These are phyloP conservation scores for Zygoascus flipseniorum DNA, from an alignment of 805 yeast species.

Conservation along the genomic window DNA sequence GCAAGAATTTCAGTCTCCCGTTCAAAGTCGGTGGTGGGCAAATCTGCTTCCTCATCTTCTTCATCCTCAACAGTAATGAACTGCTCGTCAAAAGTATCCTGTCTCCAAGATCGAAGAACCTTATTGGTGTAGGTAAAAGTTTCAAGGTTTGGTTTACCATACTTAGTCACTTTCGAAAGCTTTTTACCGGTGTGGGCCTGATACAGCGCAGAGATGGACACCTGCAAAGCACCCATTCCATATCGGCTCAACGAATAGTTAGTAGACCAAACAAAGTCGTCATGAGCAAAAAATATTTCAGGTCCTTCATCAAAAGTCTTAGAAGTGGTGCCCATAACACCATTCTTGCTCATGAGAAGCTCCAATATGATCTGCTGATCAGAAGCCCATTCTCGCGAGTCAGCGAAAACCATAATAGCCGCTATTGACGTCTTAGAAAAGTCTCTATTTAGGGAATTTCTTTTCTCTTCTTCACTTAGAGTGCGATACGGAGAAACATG, in stretches of 20 bases:
- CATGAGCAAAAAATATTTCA: constrained; percentile 77
- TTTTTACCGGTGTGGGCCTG: constrained; percentile 79
- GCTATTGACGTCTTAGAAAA: constrained; percentile 62
- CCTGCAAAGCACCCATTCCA: constrained; percentile 93
- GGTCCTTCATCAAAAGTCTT: constrained; percentile 71
- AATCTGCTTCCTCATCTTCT: constrained; percentile 37
- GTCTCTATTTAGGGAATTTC: constrained; percentile 46
- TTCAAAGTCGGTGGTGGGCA: constrained; percentile 14
- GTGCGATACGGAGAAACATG: constrained; percentile 78
- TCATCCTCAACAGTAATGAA: constrained; percentile 35
- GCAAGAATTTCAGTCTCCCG: constrained; percentile 36
- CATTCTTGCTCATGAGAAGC: constrained; percentile 62
- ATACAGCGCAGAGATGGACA: constrained; percentile 76
- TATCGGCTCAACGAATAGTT: constrained; percentile 73
- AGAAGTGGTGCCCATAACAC: constrained; percentile 77
- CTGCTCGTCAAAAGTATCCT: constrained; percentile 66
- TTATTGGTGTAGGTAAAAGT: constrained; percentile 79
- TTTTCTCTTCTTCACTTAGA: constrained; percentile 61
- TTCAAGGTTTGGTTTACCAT: constrained; percentile 85
- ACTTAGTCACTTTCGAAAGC: constrained; percentile 60
- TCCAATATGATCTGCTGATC: constrained; percentile 87
- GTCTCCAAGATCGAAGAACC: constrained; percentile 69
- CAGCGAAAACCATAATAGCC: constrained; percentile 84
- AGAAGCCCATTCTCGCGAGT: constrained; percentile 87
- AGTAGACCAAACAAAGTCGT: constrained; percentile 91